Evolutionary conservation across 176 grass and related monocot species (phyloP), one percentile per base, ranked within the genome.

Genomic region (Luzula sylvatica): DNA sequence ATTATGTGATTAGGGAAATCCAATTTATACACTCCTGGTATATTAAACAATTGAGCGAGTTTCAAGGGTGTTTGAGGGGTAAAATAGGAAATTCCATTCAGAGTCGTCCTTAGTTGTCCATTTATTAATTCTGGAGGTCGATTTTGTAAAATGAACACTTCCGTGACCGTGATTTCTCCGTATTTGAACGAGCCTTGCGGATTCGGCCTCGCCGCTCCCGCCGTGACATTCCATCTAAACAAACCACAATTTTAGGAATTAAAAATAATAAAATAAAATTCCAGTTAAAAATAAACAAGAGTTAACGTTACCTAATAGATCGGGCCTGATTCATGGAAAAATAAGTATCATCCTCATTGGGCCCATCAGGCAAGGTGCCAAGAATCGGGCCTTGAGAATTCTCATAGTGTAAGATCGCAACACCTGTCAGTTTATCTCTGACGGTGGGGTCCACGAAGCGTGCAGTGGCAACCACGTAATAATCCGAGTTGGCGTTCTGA

Each of bases 271-370:
- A 42, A 3, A n/a, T n/a, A n/a, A n/a, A n/a, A n/a, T n/a, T n/a
- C n/a, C n/a, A n/a, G n/a, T n/a, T 14, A 46, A 62, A 23, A 59
- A 43, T 58, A 40, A 41, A 1, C 5, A 42, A 59, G 13, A 7
- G 42, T 40, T 40, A 44, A 45, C 17, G 4, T 15, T 65, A 80
- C 88, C 89, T 88, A 67, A 95, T 88, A 28, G 90, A 88, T 69
- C 90, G 80, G 50, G 90, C 90, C 53, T 96, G 90, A 52, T 96
- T 96, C 56, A 96, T 88, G 7, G 90, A 88, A 46, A 88, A 88
- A 1, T 79, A 68, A 0, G 80, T 86, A 70, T 96, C 90, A 53
- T 65, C 73, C 81, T 77, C 90, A 22, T 96, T 68, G 1, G 90
- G 90, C 16, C 80, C 71, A 60, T 85, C 80, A 0, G 84, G 90